Evolutionary conservation across 805 yeast species (phyloP), one percentile per base, ranked within the genome.

Genomic region (Komagataella pseudopastoris): DNA sequence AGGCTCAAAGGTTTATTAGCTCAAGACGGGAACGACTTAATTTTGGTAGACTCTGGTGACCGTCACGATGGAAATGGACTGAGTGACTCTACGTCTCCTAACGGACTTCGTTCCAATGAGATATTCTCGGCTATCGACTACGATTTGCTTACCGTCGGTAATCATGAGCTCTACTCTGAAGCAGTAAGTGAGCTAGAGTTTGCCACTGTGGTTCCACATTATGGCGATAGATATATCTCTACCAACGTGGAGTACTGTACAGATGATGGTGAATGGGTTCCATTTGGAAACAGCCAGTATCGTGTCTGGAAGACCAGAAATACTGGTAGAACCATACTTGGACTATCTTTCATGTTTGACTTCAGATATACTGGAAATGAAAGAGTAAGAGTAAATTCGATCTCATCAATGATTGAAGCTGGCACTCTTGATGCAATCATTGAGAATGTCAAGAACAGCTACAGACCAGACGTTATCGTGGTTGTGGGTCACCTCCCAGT

Each of bases 51-150:
- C 61, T 81, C 95, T 1, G 98, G 98, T 4, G 98, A 91, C 65
- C 81, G 88, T 55, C 96, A 88, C 59, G 98, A 91, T 64, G 98
- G 98, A 1, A 90, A 88, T 62, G 98, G 98, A 0, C 67, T 89
- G 10, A 76, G 88, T 45, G 97, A 91, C 66, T 80, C 85, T 12
- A 83, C 96, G 0, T 51, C 39, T 2, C 87, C 91, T 2, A 85
- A 83, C 60, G 98, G 96, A 0, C 59, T 66, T 4, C 63, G 71
- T 14, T 77, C 93, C 0, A 75, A 81, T 23, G 71, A 73, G 1
- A 73, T 90, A 0, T 86, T 90, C 62, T 76, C 75, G 56, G 67
- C 71, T 52, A 73, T 77, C 53, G 81, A 84, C 51, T 85, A 84
- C 58, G 97, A 91, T 63, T 62, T 91, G 45, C 65, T 90, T 36